Conservation (phyloP, 139 green algal species). For the Closterium sp. region DNA sequence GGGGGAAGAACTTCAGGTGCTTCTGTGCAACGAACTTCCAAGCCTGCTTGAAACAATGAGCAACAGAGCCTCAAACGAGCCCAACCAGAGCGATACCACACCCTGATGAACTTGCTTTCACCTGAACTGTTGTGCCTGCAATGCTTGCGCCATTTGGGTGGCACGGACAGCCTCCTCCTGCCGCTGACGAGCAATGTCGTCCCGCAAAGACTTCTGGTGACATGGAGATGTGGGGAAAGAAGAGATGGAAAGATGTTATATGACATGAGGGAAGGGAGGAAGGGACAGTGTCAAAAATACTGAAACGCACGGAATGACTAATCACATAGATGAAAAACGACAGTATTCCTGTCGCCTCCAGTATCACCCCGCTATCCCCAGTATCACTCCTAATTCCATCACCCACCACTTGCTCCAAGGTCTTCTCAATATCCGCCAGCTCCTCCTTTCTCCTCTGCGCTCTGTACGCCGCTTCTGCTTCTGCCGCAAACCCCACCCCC, state of each 20-base stretch:
- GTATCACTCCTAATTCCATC: too few relatives aligned
- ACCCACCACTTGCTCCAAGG: too few relatives aligned
- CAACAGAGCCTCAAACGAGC: not conserved
- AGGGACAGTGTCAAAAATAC: not conserved
- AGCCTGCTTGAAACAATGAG: not conserved
- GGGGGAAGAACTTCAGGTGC: not conserved
- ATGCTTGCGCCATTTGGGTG: not conserved
- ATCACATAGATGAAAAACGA: not conserved
- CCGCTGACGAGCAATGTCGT: not conserved
- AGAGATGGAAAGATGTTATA: not conserved
- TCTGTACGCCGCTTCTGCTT: not conserved
- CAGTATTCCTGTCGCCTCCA: not conserved
- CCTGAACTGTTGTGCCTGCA: not conserved
- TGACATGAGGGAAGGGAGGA: not conserved
- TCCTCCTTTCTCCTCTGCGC: too few relatives aligned
- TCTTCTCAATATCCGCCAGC: too few relatives aligned
- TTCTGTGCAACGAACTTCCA: too few relatives aligned
- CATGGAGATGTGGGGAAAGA: not conserved
- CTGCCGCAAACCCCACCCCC: not conserved
- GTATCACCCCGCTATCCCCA: too few relatives aligned
- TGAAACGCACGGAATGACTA: not conserved
- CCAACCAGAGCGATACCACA: not conserved
- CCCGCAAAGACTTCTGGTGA: not conserved
- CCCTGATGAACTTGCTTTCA: not conserved
- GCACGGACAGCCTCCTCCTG: not conserved